phyloP scores from a whole-genome alignment of 768 basidiomycete genomes.

The Macrolepiota dolichaula region DNA sequence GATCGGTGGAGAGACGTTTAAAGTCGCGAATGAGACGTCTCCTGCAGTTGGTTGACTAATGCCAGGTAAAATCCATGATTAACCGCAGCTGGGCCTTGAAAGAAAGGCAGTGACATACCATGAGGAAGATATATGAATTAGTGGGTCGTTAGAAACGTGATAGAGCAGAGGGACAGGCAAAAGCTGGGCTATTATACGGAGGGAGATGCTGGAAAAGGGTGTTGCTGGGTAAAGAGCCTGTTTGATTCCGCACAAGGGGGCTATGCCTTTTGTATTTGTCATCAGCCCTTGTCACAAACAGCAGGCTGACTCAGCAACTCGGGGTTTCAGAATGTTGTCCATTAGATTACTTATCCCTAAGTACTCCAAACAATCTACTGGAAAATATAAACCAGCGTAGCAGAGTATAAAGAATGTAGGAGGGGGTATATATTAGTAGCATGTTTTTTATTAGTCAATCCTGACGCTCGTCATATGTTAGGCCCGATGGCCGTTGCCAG shows the following conservation, averaged over 20 bases:
- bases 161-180: not conserved
- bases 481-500: not conserved
- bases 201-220: conserved; percentile 8
- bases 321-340: not conserved
- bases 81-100: not conserved
- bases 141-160: conserved; percentile 3
- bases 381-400: not conserved
- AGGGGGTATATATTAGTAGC: not conserved
- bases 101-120: not conserved
- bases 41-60: conserved; percentile 88
- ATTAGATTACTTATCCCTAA: not conserved
- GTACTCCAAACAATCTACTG: not conserved
- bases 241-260: not conserved
- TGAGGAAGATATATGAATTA: not conserved
- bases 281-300: conserved; percentile 1
- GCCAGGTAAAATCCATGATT: not conserved
- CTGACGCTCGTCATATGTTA: not conserved
- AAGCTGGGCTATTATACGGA: conserved; percentile 1
- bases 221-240: conserved; percentile 1
- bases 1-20: conserved; percentile 91
- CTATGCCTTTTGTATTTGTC: conserved; percentile 5
- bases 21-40: conserved; percentile 97
- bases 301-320: conserved; percentile 3
- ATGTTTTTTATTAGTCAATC: not conserved
- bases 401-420: not conserved